Conservation (phyloP, 371 early-diverging fungal species). For the Mortierella sp. region DNA sequence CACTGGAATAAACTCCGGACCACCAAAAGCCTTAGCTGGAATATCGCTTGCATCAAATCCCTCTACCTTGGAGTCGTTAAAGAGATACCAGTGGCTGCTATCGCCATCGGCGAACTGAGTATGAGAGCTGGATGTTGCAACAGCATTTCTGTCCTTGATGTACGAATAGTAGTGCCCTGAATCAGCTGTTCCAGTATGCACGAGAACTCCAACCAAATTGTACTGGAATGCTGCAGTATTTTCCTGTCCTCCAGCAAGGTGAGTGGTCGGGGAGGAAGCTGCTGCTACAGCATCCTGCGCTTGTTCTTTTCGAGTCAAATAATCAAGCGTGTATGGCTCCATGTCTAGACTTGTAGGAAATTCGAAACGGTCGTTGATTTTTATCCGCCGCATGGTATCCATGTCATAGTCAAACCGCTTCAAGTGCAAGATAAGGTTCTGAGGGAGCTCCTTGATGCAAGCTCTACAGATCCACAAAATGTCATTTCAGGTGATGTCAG, state of each 20-base stretch:
- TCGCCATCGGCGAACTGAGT: not conserved
- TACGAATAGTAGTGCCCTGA: conserved; percentile 70
- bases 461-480: conserved; percentile 35
- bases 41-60: conserved; percentile 62
- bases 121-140: not conserved
- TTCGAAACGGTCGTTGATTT: conserved; percentile 67
- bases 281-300: conserved; percentile 44
- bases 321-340: conserved; percentile 62
- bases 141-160: conserved; percentile 58
- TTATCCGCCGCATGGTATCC: conserved; percentile 63
- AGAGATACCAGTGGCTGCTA: conserved; percentile 60
- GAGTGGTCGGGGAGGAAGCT: conserved; percentile 20
- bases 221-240: conserved; percentile 53
- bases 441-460: conserved; percentile 63
- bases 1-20: conserved; percentile 49
- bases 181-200: conserved; percentile 71
- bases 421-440: conserved; percentile 64
- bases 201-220: conserved; percentile 63
- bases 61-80: conserved; percentile 65
- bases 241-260: conserved; percentile 12
- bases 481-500: not conserved
- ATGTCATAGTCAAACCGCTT: conserved; percentile 71
- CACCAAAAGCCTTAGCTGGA: conserved; percentile 62
- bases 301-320: conserved; percentile 57
- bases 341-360: conserved; percentile 62